Conservation (phyloP, 2,329 filamentous ascomycete species). For the Stemphylium beticola region DNA sequence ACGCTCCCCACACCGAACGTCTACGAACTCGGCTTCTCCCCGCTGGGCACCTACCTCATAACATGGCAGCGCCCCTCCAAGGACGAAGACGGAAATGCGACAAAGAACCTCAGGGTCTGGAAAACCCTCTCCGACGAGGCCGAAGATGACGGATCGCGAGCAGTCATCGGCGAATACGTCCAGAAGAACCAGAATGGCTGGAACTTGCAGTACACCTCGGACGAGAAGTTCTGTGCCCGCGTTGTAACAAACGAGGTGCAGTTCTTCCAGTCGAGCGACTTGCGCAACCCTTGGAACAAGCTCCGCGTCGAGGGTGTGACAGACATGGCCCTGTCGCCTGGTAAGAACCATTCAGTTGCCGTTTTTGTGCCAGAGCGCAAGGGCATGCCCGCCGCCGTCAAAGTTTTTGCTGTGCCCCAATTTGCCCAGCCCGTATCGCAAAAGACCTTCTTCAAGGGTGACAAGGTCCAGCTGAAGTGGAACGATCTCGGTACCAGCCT, state of each 20-base stretch:
- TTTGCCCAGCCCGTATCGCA: constrained; percentile 86
- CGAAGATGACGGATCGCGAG: constrained; percentile 67
- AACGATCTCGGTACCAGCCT: constrained; percentile 89
- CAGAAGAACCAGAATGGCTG: constrained; percentile 95
- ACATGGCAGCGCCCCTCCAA: constrained; percentile 95
- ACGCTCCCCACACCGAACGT: constrained; percentile 81
- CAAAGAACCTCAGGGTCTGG: constrained; percentile 98
- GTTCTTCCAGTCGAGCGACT: constrained; percentile 88
- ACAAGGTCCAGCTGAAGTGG: constrained; percentile 99
- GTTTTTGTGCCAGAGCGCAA: constrained; percentile 96
- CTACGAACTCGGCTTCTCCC: constrained; percentile 94
- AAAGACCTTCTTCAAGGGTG: constrained; percentile 99
- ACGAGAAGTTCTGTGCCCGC: constrained; percentile 92
- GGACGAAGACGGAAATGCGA: constrained; percentile 90
- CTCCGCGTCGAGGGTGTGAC: constrained; percentile 87
- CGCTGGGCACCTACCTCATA: constrained; percentile 87
- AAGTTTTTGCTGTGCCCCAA: constrained; percentile 90
- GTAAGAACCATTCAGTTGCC: constrained; percentile 88
- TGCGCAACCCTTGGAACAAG: constrained; percentile 92
- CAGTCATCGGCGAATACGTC: constrained; percentile 84
- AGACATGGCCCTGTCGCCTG: constrained; percentile 88
- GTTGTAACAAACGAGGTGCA: constrained; percentile 97
- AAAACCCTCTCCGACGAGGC: constrained; percentile 74
- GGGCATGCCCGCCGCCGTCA: constrained; percentile 92
- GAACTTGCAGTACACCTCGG: constrained; percentile 95